Evolutionary conservation across 495 filamentous ascomycete species (phyloP).

Genomic region (Xylaria bambusicola): DNA sequence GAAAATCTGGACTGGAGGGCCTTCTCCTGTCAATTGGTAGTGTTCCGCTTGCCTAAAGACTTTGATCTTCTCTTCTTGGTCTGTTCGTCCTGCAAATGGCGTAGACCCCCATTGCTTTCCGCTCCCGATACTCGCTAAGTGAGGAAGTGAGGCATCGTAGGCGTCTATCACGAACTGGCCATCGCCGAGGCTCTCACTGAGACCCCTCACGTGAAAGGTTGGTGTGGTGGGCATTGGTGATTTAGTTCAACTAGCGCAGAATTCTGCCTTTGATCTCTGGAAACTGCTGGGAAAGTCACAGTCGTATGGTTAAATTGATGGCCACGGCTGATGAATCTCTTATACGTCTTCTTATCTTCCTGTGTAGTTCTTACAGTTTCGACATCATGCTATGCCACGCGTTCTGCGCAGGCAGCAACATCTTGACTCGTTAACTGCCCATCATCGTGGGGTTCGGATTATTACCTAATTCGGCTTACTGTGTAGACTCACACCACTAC

Average conservation of each 20-base stretch:
- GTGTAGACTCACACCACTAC: no score
- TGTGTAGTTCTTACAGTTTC: no score
- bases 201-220: conserved; percentile 10
- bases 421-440: no score
- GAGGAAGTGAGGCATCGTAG: conserved; percentile 5
- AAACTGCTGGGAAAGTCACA: no score
- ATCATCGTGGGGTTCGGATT: no score
- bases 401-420: no score
- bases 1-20: conserved; percentile 3
- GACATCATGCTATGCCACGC: no score
- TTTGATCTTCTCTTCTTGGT: not conserved
- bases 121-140: conserved; percentile 8
- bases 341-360: no score
- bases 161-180: conserved; percentile 8
- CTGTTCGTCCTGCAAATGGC: not conserved
- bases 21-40: conserved; percentile 9
- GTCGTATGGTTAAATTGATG: no score
- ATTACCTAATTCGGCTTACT: no score
- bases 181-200: not conserved
- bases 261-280: no score
- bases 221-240: not conserved
- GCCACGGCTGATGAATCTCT: not conserved
- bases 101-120: conserved; percentile 2
- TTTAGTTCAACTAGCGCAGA: not conserved
- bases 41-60: not conserved